phyloP scores from a whole-genome alignment of 768 basidiomycete species.

The Termitomyces sp. region DNA sequence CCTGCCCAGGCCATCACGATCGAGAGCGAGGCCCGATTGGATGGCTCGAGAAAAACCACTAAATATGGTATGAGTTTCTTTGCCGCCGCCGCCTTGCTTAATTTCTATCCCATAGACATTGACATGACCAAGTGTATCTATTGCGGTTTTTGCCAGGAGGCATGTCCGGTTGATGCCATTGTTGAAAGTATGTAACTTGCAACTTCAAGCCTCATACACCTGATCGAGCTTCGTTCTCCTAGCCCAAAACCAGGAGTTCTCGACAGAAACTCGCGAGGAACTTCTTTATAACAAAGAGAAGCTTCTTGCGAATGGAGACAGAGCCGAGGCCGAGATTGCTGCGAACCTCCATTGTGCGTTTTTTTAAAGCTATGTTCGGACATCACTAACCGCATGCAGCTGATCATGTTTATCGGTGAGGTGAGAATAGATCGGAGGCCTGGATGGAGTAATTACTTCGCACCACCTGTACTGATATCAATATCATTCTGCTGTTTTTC shows the following conservation, averaged over 20 bases:
- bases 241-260: constrained; percentile 98
- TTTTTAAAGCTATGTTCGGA: constrained; percentile 10
- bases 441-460: constrained; percentile 13
- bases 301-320: constrained; percentile 90
- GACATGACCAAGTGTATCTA: constrained; percentile 99
- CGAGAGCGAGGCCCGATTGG: constrained; percentile 92
- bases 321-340: constrained; percentile 96
- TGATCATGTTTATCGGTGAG: constrained; percentile 81
- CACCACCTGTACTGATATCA: constrained; percentile 12
- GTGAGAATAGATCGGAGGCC: constrained; percentile 12
- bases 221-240: background rate
- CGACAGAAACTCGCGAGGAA: constrained; percentile 97
- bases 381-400: constrained; percentile 37
- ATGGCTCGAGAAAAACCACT: constrained; percentile 94
- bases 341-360: constrained; percentile 78
- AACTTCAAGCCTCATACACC: background rate
- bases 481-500: constrained; percentile 8
- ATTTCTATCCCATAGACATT: constrained; percentile 55
- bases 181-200: constrained; percentile 77
- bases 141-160: constrained; percentile 99
- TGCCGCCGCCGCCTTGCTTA: constrained; percentile 1
- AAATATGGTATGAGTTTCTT: constrained; percentile 66
- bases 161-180: constrained; percentile 98
- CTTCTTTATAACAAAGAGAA: constrained; percentile 99
- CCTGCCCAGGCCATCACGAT: constrained; percentile 99